A percentile compares a stretch with the other conserved stretches of the same genome.
These are phyloP conservation scores for Cyamopsis tetragonoloba DNA, from an alignment of 306 rosid species.

Conservation along the genomic window DNA sequence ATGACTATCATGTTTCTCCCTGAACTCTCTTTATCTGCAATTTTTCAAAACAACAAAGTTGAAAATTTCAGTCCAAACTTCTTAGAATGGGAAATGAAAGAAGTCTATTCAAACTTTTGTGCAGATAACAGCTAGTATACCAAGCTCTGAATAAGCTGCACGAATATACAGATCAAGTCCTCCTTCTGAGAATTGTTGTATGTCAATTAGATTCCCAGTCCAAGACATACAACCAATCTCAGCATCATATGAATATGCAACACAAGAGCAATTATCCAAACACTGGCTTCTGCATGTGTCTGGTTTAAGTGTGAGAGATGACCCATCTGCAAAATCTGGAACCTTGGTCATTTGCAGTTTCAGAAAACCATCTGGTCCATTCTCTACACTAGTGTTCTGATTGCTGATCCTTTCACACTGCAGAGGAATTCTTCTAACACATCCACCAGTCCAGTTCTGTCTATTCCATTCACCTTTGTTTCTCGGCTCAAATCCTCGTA, in stretches of 20 bases:
- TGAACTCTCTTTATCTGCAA: constrained; percentile 1
- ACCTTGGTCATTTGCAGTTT: constrained; percentile 24
- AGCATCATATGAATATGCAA: constrained; percentile 12
- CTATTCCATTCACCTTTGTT: neutral
- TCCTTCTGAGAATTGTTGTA: neutral
- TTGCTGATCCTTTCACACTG: constrained; percentile 25
- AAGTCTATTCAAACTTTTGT: neutral
- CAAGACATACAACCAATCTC: constrained; percentile 31
- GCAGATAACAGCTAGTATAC: neutral
- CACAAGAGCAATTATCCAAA: constrained; percentile 26
- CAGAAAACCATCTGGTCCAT: constrained; percentile 31
- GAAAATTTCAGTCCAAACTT: neutral
- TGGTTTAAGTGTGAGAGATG: neutral
- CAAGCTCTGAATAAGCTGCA: constrained; percentile 9
- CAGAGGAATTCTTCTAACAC: constrained; percentile 14
- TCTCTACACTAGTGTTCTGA: neutral
- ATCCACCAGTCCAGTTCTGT: constrained; percentile 10
- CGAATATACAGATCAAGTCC: constrained; percentile 30
- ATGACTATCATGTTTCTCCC: neutral
- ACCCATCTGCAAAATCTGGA: constrained; percentile 22
- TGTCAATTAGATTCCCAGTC: constrained; percentile 6
- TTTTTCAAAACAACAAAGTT: neutral
- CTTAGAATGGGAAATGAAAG: neutral
- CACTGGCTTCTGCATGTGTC: constrained; percentile 9
- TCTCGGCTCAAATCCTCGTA: constrained; percentile 23